Evolutionary conservation across 1,284 basidiomycete species (phyloP), one percentile per base, ranked within the genome.

Genomic region (Pseudozyma tsukubaensis): DNA sequence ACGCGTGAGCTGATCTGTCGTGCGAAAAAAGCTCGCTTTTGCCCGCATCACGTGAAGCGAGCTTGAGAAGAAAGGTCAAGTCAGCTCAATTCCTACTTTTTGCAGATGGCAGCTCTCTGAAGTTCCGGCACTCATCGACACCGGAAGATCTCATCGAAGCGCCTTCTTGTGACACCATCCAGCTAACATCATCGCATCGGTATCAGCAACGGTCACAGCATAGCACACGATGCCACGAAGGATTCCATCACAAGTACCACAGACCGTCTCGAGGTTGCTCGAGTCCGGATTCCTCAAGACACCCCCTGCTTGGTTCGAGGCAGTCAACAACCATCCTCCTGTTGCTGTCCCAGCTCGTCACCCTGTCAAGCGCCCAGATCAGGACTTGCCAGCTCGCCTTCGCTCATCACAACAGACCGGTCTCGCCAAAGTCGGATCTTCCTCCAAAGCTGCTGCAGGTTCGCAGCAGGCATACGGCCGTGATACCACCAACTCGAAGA

Each of bases 241-340:
- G 72, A 89, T 96, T 80, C 91, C 94, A 36, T 89, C 89, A 60
- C 93, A 96, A 85, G 94, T 97, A 16, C 93, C 95, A 85, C 90
- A 92, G 84, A 91, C 92, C 67, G 91, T 93, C 52, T 91, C 92
- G 48, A 91, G 95, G 61, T 88, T 97, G 55, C 88, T 95, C 83
- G 89, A 90, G 53, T 89, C 89, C 50, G 87, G 89, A 54, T 89
- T 90, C 79, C 86, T 94, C 65, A 88, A 89, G 76, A 83, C 87
- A 21, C 90, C 91, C 76, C 95, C 96, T 49, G 88, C 89, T 57
- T 96, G 94, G 92, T 94, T 90, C 85, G 88, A 91, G 70, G 90
- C 95, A 19, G 92, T 95, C 50, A 89, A 94, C 45, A 89, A 92
- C 68, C 89, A 95, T 85, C 95, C 95, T 8, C 94, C 96, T 12